These are phyloP conservation scores for Saprolegnia parasitica DNA, from an alignment of 352 stramenopile genomes.

Conservation along the genomic window DNA sequence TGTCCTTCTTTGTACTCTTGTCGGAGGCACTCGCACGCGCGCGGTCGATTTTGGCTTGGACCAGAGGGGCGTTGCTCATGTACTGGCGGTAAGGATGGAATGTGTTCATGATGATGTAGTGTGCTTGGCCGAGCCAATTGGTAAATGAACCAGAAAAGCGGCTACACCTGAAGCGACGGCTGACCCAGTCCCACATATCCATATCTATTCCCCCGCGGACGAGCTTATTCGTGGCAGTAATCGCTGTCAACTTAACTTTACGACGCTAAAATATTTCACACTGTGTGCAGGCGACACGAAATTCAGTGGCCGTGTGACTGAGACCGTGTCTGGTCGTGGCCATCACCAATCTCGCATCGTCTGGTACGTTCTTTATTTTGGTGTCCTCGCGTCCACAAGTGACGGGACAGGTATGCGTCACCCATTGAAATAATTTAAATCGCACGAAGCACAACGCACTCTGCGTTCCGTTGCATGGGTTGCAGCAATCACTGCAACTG, in stretches of 20 bases:
- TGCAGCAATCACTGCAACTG: too few species aligned
- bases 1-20: conserved; percentile 1
- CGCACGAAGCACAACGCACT: too few species aligned
- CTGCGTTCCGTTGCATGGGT: too few species aligned
- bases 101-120: conserved; percentile 2
- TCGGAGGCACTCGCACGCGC: neutral
- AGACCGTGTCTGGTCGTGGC: too few species aligned
- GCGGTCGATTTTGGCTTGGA: conserved; percentile 11
- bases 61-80: conserved; percentile 6
- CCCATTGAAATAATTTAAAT: too few species aligned
- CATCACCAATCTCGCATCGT: too few species aligned
- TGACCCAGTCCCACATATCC: neutral
- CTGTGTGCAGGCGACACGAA: neutral
- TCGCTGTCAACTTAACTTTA: neutral
- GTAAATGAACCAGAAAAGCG: neutral
- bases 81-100: conserved; percentile 16
- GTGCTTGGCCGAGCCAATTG: neutral
- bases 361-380: too few species aligned
- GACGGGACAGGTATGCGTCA: neutral
- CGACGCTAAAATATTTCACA: neutral
- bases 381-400: neutral
- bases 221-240: neutral
- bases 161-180: neutral
- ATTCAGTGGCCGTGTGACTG: neutral
- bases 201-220: neutral